These are phyloP conservation scores for Solanum paucissectum DNA, from an alignment of 257 asterid genomes.

Conservation along the genomic window DNA sequence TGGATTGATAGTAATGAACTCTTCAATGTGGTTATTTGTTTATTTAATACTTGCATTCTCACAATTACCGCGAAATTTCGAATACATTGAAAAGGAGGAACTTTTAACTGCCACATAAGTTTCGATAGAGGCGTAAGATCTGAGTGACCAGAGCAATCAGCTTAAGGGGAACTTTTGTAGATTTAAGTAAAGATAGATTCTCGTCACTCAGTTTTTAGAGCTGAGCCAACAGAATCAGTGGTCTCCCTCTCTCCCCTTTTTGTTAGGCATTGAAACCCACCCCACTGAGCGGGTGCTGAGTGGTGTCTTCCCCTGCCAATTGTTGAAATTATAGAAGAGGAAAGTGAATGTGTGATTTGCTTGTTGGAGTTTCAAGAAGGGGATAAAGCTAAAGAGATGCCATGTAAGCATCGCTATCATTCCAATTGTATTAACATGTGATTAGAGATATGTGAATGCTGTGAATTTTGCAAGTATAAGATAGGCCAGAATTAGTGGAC, in stretches of 20 bases:
- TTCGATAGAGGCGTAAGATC: not conserved
- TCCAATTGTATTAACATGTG: constrained; percentile 26
- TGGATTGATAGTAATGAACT: too few species aligned
- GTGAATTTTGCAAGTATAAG: constrained; percentile 23
- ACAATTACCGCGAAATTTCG: not conserved
- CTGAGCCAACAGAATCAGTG: too few species aligned
- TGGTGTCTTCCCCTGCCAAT: too few species aligned
- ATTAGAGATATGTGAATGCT: constrained; percentile 29
- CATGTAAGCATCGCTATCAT: constrained; percentile 32
- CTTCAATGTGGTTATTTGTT: not conserved
- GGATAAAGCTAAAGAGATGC: constrained; percentile 35
- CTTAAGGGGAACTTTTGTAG: too few species aligned
- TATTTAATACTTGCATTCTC: not conserved
- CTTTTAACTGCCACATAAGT: not conserved
- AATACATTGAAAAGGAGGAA: too few species aligned
- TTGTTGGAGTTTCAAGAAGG: not conserved
- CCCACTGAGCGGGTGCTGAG: too few species aligned
- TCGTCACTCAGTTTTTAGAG: too few species aligned
- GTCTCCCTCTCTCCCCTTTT: too few species aligned
- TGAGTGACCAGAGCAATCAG: too few species aligned
- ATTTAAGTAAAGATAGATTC: too few species aligned
- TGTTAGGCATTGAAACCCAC: too few species aligned
- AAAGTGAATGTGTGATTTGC: constrained; percentile 6
- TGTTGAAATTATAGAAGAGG: not conserved
- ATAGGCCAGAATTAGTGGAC: too few species aligned